Evolutionary conservation across 768 basidiomycete species (phyloP).

Genomic region (Rhodotorula babjevae): DNA sequence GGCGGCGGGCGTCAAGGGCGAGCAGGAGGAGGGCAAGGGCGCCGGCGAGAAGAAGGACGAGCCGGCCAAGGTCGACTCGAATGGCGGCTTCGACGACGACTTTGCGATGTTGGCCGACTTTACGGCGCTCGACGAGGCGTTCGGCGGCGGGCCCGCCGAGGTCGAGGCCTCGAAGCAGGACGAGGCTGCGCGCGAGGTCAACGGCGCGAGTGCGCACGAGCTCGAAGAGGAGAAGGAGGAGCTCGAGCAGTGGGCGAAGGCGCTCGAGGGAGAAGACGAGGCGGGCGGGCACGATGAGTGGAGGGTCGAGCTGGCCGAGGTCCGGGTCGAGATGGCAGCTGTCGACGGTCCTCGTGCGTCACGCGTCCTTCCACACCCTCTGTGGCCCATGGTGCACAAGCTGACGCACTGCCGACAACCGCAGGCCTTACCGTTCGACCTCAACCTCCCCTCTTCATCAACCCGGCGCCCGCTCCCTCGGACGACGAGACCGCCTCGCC

Average conservation of each 20-base stretch:
- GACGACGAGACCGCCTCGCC: not conserved
- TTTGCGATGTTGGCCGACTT: constrained; percentile 26
- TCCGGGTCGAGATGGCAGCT: constrained; percentile 24
- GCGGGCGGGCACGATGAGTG: not conserved
- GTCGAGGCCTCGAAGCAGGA: fast-evolving
- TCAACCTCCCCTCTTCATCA: constrained; percentile 15
- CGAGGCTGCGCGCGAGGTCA: not conserved
- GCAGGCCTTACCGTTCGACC: constrained; percentile 30
- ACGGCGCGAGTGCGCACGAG: not conserved
- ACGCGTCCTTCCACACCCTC: not conserved
- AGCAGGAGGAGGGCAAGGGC: not conserved
- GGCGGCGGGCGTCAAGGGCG: not conserved
- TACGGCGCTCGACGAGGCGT: constrained; percentile 30
- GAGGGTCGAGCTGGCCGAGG: constrained; percentile 28
- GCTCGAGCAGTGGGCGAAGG: not conserved
- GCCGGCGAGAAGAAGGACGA: not conserved
- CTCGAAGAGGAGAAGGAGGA: not conserved
- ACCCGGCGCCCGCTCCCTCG: not conserved
- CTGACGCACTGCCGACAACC: no score
- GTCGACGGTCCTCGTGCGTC: constrained; percentile 24
- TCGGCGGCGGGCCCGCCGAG: not conserved
- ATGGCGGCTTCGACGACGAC: not conserved
- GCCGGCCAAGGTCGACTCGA: not conserved
- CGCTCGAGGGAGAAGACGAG: not conserved
- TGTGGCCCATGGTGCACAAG: no score